Base-by-base conservation (phyloP, 192 early-diverging fungal genomes). In the Coemansia sp. region DNA sequence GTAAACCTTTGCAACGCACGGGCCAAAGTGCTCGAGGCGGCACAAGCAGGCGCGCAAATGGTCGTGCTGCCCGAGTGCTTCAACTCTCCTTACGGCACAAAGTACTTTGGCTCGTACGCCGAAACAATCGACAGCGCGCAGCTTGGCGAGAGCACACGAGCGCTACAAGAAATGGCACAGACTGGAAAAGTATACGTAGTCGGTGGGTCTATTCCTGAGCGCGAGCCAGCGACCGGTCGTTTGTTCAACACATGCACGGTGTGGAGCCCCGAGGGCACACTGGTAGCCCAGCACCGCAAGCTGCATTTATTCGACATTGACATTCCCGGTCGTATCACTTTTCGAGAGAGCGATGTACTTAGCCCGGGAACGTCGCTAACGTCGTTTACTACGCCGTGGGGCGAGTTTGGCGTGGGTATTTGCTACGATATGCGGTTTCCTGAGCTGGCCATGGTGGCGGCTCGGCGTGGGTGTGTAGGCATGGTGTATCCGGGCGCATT, bases 401-500 rank as follows among this genome's bases (percentile, higher is more conserved):
- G 95, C 23, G 86, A 84, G 58, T 84, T 99, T 61, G 95, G 95
- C 12, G 72, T 97, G 12, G 97, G 88, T 2, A 97, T 99, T 38
- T 99, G 97, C 72, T 99, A 99, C 73, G 97, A 99, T 60, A 90
- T 99, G 11, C 75, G 93, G 60, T 99, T 99, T 71, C 97, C 97
- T 8, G 97, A 99, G 64, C 79, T 95, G 67, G 94, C 97, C 42
- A 95, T 90, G 88, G 84, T 96, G 73, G 95, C 95, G 34, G 90
- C 94, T 5, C 76, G 92, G 40, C 85, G 84, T 54, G 86, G 93
- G 0, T 94, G 93, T 63, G 70, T 96, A 20, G 89, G 86, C 15
- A 96, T 99, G 95, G 86, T 99, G 28, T 99, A 97, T 65, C 97
- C 95, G 3, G 97, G 93, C 2, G 95, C 94, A 0, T 98, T 98